phyloP scores from a whole-genome alignment of 2,329 filamentous ascomycete species.

The Colletotrichum spinosum region DNA sequence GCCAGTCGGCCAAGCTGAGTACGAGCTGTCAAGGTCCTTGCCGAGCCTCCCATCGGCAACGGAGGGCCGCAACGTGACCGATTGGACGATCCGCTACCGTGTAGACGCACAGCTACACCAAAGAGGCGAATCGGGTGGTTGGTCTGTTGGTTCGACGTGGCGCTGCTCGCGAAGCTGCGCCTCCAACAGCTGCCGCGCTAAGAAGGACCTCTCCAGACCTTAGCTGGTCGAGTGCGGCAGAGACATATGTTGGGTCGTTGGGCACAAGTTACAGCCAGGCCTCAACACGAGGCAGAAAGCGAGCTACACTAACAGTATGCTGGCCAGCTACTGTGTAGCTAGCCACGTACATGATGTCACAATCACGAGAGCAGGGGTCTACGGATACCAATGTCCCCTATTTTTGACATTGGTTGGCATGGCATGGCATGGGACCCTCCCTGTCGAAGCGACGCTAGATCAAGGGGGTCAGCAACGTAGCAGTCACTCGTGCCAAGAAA shows the following conservation, averaged over 20 bases:
- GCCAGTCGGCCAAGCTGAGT: not conserved
- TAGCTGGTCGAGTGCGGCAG: not conserved
- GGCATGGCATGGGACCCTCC: not conserved
- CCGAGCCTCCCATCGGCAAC: slow-evolving; percentile 9
- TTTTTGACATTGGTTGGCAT: slow-evolving; percentile 1
- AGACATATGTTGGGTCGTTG: slow-evolving; percentile 1
- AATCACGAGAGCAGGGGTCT: not conserved
- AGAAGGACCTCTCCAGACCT: not conserved
- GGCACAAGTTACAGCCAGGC: not conserved
- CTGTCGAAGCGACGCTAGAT: slow-evolving; percentile 13
- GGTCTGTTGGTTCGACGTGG: slow-evolving; percentile 7
- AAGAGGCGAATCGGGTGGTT: not conserved
- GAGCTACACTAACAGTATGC: not conserved
- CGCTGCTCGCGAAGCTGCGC: slow-evolving; percentile 12
- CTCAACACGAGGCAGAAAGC: slow-evolving; percentile 12
- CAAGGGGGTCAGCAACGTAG: slow-evolving; percentile 26
- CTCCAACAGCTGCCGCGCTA: not conserved
- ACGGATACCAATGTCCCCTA: slow-evolving; percentile 21
- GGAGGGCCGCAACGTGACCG: slow-evolving; percentile 8
- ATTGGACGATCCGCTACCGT: slow-evolving; percentile 11
- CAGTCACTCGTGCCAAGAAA: not conserved
- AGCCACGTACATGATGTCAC: slow-evolving; percentile 17
- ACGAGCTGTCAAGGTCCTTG: not conserved
- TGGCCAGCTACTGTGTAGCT: too few species aligned
- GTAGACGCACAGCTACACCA: not conserved